Evolutionary conservation across 192 early-diverging fungal genomes (phyloP).

Genomic region (Entomortierella parvispora): DNA sequence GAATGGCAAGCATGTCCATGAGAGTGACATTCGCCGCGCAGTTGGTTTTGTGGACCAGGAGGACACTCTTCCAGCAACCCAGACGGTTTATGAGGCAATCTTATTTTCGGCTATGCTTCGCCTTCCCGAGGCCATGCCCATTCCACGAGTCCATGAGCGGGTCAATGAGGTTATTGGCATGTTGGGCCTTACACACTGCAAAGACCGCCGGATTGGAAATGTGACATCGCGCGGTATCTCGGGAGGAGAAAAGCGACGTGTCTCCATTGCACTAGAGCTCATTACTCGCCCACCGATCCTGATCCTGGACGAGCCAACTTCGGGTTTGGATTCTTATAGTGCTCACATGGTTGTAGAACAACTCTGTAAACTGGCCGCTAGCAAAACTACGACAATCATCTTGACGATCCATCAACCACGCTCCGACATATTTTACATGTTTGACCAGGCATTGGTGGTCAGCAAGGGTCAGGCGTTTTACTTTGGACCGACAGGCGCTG

Average conservation of each 20-base stretch:
- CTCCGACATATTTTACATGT: slow-evolving; percentile 59
- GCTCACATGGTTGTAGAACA: slow-evolving; percentile 75
- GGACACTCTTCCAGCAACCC: slow-evolving; percentile 59
- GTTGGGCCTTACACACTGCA: slow-evolving; percentile 65
- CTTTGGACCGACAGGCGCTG: slow-evolving; percentile 41
- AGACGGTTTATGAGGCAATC: slow-evolving; percentile 84
- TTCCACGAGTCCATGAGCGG: slow-evolving; percentile 55
- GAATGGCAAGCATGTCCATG: slow-evolving; percentile 54
- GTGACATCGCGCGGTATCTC: slow-evolving; percentile 70
- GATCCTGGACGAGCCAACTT: slow-evolving; percentile 89
- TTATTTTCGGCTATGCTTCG: slow-evolving; percentile 78
- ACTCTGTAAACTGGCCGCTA: slow-evolving; percentile 61
- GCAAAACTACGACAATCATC: slow-evolving; percentile 58
- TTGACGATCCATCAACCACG: slow-evolving; percentile 62
- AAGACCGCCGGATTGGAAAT: slow-evolving; percentile 66
- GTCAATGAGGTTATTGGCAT: slow-evolving; percentile 68
- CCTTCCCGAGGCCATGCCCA: slow-evolving; percentile 66
- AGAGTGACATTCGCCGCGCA: slow-evolving; percentile 67
- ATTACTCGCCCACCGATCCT: slow-evolving; percentile 73
- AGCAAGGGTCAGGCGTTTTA: slow-evolving; percentile 52
- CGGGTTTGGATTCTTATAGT: slow-evolving; percentile 78
- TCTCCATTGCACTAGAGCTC: slow-evolving; percentile 67
- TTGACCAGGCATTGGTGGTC: slow-evolving; percentile 52
- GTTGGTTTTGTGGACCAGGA: slow-evolving; percentile 81
- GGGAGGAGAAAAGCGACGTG: slow-evolving; percentile 75